Base-by-base conservation (phyloP, 805 yeast genomes). In the Debaryomyces maramus region DNA sequence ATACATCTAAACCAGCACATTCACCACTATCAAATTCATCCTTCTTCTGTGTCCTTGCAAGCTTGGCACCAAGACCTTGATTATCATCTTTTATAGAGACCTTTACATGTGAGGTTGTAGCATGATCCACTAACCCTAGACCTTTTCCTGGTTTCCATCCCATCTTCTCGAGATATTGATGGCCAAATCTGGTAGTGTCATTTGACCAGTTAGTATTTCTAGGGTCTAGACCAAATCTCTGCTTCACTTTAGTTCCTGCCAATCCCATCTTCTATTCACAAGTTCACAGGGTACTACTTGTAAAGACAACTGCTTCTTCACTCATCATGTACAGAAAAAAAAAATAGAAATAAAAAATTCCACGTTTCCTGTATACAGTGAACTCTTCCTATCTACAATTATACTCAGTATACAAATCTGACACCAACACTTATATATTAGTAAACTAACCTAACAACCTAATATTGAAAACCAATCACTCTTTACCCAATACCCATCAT, bases 91-190 rank as follows among this genome's bases (percentile, higher is more conserved):
- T 91, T 10, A 88, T 65, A 3, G 78, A 62, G 9, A 93, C 93
- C 55, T 85, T 89, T 32, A 91, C 85, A 57, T 93, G 97, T 2
- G 88, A 67, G 0, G 88, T 86, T 31, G 79, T 74, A 3, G 93
- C 81, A 54, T 82, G 78, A 14, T 61, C 60, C 1, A 77, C 81
- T 36, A 78, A 59, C 2, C 99, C 99, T 15, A 91, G 73, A 6
- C 98, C 98, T 46, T 71, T 67, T 14, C 99, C 99, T 2, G 95
- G 96, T 38, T 71, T 75, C 99, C 99, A 91, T 13, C 99, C 99
- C 56, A 83, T 69, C 50, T 79, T 83, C 46, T 80, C 80, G 44
- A 91, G 61, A 61, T 89, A 89, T 53, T 84, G 79, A 59, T 86
- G 97, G 0, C 99, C 99, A 55, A 91, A 91, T 37, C 96, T 67